Conservation (phyloP, 2,329 filamentous ascomycete genomes). For the Diaporthe velutina region DNA sequence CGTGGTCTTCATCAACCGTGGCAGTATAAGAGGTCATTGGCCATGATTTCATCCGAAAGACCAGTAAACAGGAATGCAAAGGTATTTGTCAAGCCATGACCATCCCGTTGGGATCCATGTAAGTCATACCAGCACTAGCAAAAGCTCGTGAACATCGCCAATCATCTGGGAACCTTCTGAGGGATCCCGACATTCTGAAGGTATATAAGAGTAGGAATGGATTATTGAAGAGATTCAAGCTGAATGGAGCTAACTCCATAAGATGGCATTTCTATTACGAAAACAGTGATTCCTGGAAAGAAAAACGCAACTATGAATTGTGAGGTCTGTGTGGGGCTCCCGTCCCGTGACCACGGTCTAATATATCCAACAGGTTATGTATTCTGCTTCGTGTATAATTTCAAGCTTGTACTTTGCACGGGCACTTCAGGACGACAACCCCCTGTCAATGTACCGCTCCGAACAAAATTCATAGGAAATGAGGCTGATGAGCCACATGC, state of each 20-base stretch:
- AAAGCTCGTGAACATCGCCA: background rate
- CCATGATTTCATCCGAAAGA: too few relatives aligned
- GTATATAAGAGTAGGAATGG: background rate
- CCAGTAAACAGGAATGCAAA: too few relatives aligned
- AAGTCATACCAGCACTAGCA: background rate
- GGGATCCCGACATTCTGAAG: background rate
- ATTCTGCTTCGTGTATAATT: background rate
- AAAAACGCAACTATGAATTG: background rate
- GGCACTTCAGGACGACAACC: background rate
- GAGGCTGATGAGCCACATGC: too few relatives aligned
- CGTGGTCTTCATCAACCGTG: too few relatives aligned
- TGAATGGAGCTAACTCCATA: background rate
- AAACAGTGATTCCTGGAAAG: background rate
- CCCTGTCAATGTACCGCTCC: background rate
- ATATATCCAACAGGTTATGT: background rate
- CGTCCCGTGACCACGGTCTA: background rate
- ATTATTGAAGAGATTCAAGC: background rate
- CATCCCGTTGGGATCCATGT: background rate
- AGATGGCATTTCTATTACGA: background rate
- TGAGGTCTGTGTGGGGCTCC: background rate
- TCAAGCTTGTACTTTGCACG: background rate
- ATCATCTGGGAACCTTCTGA: background rate
- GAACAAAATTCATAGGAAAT: background rate
- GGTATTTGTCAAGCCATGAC: background rate
- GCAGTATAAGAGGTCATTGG: background rate